Evolutionary conservation across 441 rosid genomes (phyloP).

Genomic region (Adansonia gregorii): DNA sequence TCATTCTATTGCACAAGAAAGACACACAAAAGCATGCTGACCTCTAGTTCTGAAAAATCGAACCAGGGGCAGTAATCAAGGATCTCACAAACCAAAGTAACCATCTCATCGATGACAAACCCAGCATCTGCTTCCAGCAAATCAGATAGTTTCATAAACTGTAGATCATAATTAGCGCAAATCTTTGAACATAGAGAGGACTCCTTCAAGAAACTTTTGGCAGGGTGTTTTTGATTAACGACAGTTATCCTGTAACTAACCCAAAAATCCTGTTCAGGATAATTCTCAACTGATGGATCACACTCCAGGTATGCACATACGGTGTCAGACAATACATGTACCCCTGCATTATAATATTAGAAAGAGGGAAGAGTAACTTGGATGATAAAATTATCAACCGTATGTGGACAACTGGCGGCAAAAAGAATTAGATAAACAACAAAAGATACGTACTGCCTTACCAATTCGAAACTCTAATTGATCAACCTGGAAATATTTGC

Average conservation of each 20-base stretch:
- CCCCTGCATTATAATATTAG: constrained; percentile 60
- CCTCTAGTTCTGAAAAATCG: constrained; percentile 97
- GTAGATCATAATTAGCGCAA: constrained; percentile 89
- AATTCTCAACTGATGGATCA: constrained; percentile 86
- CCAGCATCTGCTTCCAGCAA: constrained; percentile 96
- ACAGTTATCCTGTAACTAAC: constrained; percentile 96
- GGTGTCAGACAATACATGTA: constrained; percentile 89
- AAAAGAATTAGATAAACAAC: constrained; percentile 36
- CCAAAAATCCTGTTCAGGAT: constrained; percentile 95
- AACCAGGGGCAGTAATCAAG: constrained; percentile 99
- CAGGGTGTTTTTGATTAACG: constrained; percentile 86
- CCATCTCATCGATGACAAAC: constrained; percentile 93
- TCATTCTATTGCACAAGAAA: neutral
- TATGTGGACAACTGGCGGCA: too few species aligned
- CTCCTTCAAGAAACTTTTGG: constrained; percentile 97
- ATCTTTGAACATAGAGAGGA: constrained; percentile 98
- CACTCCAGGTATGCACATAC: constrained; percentile 95
- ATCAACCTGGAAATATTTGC: constrained; percentile 96
- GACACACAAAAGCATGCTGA: constrained; percentile 37
- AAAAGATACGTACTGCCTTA: constrained; percentile 44
- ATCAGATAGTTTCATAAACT: constrained; percentile 96
- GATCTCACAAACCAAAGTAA: constrained; percentile 96
- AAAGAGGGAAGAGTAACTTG: neutral
- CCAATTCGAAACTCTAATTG: constrained; percentile 98
- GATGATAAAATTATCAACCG: neutral